Conservation (phyloP, 108 stramenopile species). For the Asterionellopsis glacialis region DNA sequence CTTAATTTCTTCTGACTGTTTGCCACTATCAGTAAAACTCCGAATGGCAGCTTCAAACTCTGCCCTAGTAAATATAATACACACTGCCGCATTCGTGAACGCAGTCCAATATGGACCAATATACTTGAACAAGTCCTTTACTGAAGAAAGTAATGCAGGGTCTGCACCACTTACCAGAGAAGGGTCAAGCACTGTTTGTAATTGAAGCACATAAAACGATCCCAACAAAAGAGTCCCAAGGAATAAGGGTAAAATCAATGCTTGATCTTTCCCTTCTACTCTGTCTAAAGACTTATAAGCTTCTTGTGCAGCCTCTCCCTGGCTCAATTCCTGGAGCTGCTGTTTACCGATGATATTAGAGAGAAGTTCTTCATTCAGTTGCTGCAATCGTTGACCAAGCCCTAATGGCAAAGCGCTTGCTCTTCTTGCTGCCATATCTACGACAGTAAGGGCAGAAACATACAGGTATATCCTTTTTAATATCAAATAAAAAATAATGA, state of each 20-base stretch:
- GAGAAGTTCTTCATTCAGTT: background rate
- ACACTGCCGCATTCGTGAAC: slow-evolving; percentile 20
- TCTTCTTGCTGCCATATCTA: background rate
- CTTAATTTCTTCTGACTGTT: background rate
- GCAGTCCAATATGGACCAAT: slow-evolving; percentile 13
- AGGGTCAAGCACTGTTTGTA: background rate
- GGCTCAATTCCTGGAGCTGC: background rate
- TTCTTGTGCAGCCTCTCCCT: slow-evolving; percentile 10
- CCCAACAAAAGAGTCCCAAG: slow-evolving; percentile 15
- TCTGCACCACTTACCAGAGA: background rate
- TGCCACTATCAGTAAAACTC: background rate
- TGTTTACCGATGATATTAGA: background rate
- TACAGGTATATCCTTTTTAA: slow-evolving; percentile 1
- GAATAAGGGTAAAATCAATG: slow-evolving; percentile 18
- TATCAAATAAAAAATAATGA: slow-evolving; percentile 20
- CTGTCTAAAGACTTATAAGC: slow-evolving; percentile 18
- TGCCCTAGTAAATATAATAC: slow-evolving; percentile 22
- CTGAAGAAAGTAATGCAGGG: background rate
- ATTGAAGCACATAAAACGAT: slow-evolving; percentile 16
- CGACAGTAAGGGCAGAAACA: background rate
- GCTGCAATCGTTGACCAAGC: background rate
- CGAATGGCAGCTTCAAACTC: slow-evolving; percentile 13
- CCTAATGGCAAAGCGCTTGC: background rate
- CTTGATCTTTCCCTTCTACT: slow-evolving; percentile 19
- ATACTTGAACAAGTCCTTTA: slow-evolving; percentile 3